Evolutionary conservation across 441 rosid species (phyloP).

Genomic region (Erodium moschatum): DNA sequence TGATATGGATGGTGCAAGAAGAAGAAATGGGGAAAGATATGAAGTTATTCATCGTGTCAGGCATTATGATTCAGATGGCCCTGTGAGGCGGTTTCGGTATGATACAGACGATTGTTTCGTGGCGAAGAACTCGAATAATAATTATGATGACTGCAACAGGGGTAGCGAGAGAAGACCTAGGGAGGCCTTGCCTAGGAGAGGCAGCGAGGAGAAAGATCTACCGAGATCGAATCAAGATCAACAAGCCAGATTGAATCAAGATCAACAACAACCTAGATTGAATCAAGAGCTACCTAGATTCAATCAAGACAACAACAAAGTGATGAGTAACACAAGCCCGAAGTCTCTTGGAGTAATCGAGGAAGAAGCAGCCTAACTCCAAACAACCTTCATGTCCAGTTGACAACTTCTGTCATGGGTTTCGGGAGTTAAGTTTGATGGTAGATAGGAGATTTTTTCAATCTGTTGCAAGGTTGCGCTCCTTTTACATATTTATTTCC

Average conservation of each 20-base stretch:
- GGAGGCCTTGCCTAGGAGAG: slow-evolving; percentile 11
- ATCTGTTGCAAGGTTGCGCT: slow-evolving; percentile 11
- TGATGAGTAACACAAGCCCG: slow-evolving; percentile 9
- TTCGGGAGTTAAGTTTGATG: slow-evolving; percentile 4
- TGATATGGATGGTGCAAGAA: slow-evolving; percentile 20
- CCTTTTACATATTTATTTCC: slow-evolving; percentile 8
- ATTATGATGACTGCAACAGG: slow-evolving; percentile 15
- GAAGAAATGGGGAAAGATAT: slow-evolving; percentile 26
- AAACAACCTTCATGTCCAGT: not conserved
- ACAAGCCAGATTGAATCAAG: slow-evolving; percentile 6
- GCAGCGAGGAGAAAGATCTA: slow-evolving; percentile 16
- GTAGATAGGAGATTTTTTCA: slow-evolving; percentile 14
- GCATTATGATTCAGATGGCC: slow-evolving; percentile 27
- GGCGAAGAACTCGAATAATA: slow-evolving; percentile 19
- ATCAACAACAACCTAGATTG: slow-evolving; percentile 6
- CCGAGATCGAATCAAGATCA: slow-evolving; percentile 9
- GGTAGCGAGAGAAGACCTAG: slow-evolving; percentile 14
- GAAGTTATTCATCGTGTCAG: slow-evolving; percentile 27
- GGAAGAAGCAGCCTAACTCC: slow-evolving; percentile 1
- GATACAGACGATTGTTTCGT: slow-evolving; percentile 24
- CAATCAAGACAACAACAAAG: not conserved
- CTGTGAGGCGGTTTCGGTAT: slow-evolving; percentile 22
- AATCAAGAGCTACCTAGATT: not conserved
- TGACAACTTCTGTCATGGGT: slow-evolving; percentile 9
- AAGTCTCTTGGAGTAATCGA: slow-evolving; percentile 9